A percentile compares a stretch with the other conserved stretches of the same genome.
Evolutionary conservation across 108 stramenopile genomes (phyloP).

Genomic region (Mediolabrus comicus): DNA sequence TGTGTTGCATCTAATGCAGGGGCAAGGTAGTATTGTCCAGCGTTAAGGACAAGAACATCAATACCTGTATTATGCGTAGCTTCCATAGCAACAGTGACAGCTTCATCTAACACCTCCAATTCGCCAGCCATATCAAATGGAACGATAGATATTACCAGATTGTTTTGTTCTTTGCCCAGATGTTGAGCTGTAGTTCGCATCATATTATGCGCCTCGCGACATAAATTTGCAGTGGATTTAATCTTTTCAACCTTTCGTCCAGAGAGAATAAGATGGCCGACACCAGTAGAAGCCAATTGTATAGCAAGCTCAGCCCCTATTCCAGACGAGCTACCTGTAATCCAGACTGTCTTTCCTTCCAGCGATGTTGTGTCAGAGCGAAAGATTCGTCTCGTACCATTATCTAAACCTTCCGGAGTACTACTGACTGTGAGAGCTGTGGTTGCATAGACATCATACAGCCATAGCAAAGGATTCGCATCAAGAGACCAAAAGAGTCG

Average conservation of each 20-base stretch:
- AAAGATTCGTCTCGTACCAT: conserved; percentile 7
- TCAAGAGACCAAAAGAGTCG: conserved; percentile 19
- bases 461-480: conserved; percentile 33
- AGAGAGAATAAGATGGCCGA: conserved; percentile 51
- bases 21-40: conserved; percentile 11
- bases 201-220: conserved; percentile 13
- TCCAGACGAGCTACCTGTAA: conserved; percentile 70
- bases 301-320: conserved; percentile 65
- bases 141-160: conserved; percentile 8
- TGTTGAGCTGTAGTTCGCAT: background rate
- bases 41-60: conserved; percentile 28
- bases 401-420: background rate
- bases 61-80: conserved; percentile 1
- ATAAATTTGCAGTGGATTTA: conserved; percentile 39
- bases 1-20: conserved; percentile 16
- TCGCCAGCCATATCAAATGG: conserved; percentile 15
- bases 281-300: conserved; percentile 33
- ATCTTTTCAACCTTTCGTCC: conserved; percentile 40
- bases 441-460: conserved; percentile 26
- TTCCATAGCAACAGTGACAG: conserved; percentile 1
- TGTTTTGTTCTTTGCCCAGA: background rate
- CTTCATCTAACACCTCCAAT: background rate
- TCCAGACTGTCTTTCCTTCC: conserved; percentile 59
- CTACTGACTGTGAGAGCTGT: background rate
- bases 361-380: background rate